Base-by-base conservation (phyloP, 177 flowering plant genomes). In the Vitis hybrid region DNA sequence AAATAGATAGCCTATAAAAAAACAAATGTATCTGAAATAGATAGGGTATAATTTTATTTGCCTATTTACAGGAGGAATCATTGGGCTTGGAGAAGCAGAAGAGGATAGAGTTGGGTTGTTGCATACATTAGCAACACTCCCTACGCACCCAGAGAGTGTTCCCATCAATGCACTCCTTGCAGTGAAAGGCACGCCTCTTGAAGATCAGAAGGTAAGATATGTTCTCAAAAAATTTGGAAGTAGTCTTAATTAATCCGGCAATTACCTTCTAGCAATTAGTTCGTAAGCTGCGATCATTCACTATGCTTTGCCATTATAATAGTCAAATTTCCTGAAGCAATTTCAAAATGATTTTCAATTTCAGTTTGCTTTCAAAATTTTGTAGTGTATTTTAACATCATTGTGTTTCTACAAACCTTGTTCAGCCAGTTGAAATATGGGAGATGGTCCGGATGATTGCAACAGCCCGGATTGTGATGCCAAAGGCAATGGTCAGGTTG, bases 361-460 rank as follows among this genome's bases (percentile, higher is more conserved):
- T 27, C 27, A 27, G 27, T 27, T 27, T 27, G 27, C 27, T 27
- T 27, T 27, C 27, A 27, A 27, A 6, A 19, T 19, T 52, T 60
- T 50, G 7, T 51, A 35, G 46, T 35, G 27, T 27, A 27, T 27
- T 27, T 27, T 27, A 27, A 27, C 4, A 0, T 35, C 6, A 35
- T 5, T 35, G 6, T 35, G 46, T 30, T 52, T 40, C 18, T 48
- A 27, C 52, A 40, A 30, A 60, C 35, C 35, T 56, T 64, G 40
- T 83, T 66, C 89, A 96, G 99, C 95, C 97, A 11, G 98, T 96
- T 72, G 98, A 92, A 75, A 92, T 96, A 83, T 96, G 98, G 99
- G 99, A 96, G 83, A 96, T 92, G 98, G 81, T 96, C 65, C 80
- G 97, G 62, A 96, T 96, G 99, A 96, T 96, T 64, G 94, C 82